phyloP scores from a whole-genome alignment of 202 grass and related monocot genomes.

The Brachypodium distachyon region DNA sequence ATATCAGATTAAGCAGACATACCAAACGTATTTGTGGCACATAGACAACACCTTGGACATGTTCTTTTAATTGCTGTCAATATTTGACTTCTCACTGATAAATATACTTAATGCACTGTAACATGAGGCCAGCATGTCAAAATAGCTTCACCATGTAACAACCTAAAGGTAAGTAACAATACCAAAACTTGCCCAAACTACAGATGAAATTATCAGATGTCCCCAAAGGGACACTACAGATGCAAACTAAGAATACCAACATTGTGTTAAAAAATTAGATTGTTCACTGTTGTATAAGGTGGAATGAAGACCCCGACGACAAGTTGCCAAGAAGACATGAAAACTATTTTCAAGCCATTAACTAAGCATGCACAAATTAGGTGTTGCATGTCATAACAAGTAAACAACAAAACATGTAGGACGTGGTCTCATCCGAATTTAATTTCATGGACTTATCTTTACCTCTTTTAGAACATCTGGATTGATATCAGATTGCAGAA shows the following conservation, averaged over 20 bases:
- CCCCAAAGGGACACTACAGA: too few relatives aligned
- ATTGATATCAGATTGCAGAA: conserved; percentile 56
- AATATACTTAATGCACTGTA: not conserved
- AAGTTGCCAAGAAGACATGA: not conserved
- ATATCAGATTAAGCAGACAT: not conserved
- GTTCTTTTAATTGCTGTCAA: not conserved
- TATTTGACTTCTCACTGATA: not conserved
- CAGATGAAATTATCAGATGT: too few relatives aligned
- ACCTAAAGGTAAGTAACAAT: not conserved
- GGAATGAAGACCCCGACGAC: not conserved
- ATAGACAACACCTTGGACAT: not conserved
- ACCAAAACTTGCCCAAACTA: not conserved
- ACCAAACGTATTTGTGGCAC: not conserved
- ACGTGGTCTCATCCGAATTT: not conserved
- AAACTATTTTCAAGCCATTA: not conserved
- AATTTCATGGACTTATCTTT: not conserved
- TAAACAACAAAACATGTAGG: not conserved
- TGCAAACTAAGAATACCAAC: not conserved
- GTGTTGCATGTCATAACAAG: not conserved
- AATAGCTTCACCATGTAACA: not conserved
- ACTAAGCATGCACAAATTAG: not conserved
- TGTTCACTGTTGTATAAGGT: not conserved
- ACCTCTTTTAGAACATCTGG: conserved; percentile 58
- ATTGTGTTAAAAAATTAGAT: not conserved
- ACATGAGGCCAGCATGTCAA: not conserved